These are phyloP conservation scores for Barnettozyma sp. DNA, from an alignment of 805 yeast genomes.

Conservation along the genomic window DNA sequence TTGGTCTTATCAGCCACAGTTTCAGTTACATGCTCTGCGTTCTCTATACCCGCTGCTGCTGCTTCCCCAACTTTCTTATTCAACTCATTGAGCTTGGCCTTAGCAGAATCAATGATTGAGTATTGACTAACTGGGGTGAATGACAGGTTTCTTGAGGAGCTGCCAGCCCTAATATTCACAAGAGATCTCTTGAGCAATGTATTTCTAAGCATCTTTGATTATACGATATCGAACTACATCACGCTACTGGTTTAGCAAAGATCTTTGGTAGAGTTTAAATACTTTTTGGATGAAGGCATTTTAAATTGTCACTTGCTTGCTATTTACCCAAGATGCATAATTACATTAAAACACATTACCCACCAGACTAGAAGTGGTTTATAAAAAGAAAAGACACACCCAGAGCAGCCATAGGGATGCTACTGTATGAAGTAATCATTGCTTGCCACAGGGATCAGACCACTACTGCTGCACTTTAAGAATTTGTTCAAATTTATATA, in stretches of 20 bases:
- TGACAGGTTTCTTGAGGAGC: constrained; percentile 1
- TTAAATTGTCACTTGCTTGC: too few species aligned
- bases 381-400: too few species aligned
- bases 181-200: neutral
- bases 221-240: neutral
- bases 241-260: neutral
- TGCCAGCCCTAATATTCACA: too few species aligned
- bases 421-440: too few species aligned
- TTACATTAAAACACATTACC: constrained; percentile 1
- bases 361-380: too few species aligned
- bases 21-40: constrained; percentile 15
- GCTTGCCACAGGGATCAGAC: too few species aligned
- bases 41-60: constrained; percentile 19
- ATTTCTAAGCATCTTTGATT: neutral
- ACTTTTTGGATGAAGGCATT: too few species aligned
- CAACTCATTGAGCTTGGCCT: constrained; percentile 17
- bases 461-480: too few species aligned
- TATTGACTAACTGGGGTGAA: constrained; percentile 12
- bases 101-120: constrained; percentile 20
- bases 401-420: too few species aligned
- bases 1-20: constrained; percentile 9
- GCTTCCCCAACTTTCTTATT: constrained; percentile 22
- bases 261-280: too few species aligned
- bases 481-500: too few species aligned
- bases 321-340: constrained; percentile 3